A percentile compares a stretch with the other conserved stretches of the same genome.
Conservation (phyloP, 495 filamentous ascomycete species). For the Endocarpon pusillum region DNA sequence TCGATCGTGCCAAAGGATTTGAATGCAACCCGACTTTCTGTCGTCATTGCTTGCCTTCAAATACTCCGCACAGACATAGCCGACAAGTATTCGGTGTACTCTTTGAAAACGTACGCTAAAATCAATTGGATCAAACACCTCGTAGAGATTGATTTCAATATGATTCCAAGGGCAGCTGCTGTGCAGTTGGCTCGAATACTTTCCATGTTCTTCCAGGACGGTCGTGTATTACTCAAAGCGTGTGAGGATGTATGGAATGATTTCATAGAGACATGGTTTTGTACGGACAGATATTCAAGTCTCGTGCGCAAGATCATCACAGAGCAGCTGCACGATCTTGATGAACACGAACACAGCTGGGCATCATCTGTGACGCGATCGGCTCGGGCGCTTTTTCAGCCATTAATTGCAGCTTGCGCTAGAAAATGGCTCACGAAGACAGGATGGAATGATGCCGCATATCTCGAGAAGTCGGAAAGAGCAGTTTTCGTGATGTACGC, state of each 20-base stretch:
- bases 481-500: background rate
- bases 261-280: background rate
- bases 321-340: background rate
- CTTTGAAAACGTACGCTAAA: background rate
- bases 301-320: background rate
- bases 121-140: background rate
- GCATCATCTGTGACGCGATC: background rate
- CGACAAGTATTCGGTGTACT: background rate
- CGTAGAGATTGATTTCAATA: background rate
- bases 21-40: background rate
- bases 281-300: background rate
- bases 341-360: background rate
- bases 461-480: background rate
- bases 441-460: background rate
- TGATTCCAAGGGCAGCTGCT: background rate
- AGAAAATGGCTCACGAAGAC: background rate
- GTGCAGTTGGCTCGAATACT: background rate
- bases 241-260: constrained; percentile 1
- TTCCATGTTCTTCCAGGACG: background rate
- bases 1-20: background rate
- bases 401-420: background rate
- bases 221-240: background rate
- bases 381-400: background rate
- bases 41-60: background rate
- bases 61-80: background rate